Evolutionary conservation across 495 filamentous ascomycete genomes (phyloP).

Genomic region (Talaromyces stipitatus): DNA sequence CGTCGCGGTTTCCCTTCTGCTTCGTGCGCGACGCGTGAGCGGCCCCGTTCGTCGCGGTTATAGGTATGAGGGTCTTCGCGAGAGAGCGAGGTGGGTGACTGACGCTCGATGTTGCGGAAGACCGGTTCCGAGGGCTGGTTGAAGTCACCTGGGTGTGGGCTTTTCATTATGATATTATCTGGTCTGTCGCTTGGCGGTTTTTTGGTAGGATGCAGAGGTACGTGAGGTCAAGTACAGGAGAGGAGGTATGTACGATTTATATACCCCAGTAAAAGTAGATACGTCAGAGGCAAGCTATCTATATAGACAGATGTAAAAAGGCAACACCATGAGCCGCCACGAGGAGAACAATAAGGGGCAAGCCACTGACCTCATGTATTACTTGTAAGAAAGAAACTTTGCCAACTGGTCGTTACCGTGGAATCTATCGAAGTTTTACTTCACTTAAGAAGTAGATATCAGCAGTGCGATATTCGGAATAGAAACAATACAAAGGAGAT

Average conservation of each 20-base stretch:
- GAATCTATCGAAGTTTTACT: neutral
- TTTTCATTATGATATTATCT: no score
- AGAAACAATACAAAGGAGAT: neutral
- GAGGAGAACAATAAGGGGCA: neutral
- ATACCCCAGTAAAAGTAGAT: neutral
- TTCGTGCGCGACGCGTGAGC: neutral
- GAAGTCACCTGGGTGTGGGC: slow-evolving; percentile 2
- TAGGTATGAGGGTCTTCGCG: slow-evolving; percentile 2
- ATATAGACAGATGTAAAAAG: neutral
- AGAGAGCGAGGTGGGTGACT: neutral
- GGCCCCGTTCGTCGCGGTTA: slow-evolving; percentile 1
- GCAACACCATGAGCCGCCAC: neutral
- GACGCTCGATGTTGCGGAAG: slow-evolving; percentile 4
- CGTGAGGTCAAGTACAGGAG: neutral
- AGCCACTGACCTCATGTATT: neutral
- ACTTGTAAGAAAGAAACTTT: neutral
- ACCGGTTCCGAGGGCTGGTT: neutral
- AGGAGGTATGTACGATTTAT: neutral
- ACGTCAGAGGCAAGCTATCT: neutral
- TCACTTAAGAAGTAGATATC: no score
- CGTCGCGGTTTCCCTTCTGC: neutral
- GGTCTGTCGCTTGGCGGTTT: neutral
- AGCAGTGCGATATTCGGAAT: no score
- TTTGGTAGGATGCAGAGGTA: neutral
- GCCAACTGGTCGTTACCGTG: neutral